Evolutionary conservation across 768 basidiomycete species (phyloP).

Genomic region (Gymnopilus junonius): DNA sequence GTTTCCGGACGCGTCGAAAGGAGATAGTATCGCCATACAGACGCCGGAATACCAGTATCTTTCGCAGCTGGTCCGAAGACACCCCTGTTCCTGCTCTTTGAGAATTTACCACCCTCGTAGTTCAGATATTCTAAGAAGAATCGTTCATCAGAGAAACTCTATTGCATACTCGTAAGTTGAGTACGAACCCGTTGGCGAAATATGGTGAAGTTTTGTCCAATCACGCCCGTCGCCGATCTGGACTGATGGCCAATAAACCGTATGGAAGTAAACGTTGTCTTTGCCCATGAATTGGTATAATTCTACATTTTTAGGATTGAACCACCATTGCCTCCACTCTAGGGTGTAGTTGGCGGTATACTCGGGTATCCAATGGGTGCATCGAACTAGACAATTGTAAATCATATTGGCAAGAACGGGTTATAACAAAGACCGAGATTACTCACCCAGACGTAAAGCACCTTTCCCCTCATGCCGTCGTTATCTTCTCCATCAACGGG

Average conservation of each 20-base stretch:
- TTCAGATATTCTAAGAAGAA: conserved; percentile 87
- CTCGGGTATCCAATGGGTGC: conserved; percentile 97
- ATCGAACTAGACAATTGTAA: conserved; percentile 70
- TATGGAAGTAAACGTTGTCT: conserved; percentile 99
- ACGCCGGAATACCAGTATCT: conserved; percentile 91
- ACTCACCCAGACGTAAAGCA: conserved; percentile 96
- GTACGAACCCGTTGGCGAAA: conserved; percentile 88
- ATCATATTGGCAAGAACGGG: conserved; percentile 14
- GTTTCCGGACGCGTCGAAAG: conserved; percentile 93
- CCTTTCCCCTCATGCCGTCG: conserved; percentile 89
- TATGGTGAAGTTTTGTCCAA: conserved; percentile 94
- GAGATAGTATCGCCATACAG: conserved; percentile 97
- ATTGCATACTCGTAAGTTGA: neutral
- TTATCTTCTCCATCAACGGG: conserved; percentile 79
- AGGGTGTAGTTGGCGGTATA: conserved; percentile 95
- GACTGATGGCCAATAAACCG: conserved; percentile 91
- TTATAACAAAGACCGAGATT: neutral
- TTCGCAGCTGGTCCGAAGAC: conserved; percentile 95
- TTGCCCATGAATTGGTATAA: conserved; percentile 99
- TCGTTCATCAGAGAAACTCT: conserved; percentile 1
- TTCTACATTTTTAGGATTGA: conserved; percentile 84
- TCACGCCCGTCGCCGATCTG: conserved; percentile 86
- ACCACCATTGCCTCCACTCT: conserved; percentile 98
- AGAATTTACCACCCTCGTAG: conserved; percentile 99
- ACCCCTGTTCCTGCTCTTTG: conserved; percentile 94